Conservation (phyloP, 768 basidiomycete genomes). For the Suillus sp. region DNA sequence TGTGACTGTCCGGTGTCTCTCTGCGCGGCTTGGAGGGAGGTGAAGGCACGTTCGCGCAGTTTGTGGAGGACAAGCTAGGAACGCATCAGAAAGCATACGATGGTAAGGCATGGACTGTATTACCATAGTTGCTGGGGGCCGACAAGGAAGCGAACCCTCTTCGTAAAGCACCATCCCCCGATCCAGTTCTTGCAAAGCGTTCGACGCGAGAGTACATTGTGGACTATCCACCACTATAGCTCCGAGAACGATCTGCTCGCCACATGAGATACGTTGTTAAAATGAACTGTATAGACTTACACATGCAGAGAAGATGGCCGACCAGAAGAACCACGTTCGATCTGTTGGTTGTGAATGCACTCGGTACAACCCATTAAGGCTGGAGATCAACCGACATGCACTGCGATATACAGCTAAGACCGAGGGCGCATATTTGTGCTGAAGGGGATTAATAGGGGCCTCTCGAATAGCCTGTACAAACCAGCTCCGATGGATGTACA, state of each 20-base stretch:
- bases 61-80: slow-evolving; percentile 41
- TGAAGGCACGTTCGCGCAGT: slow-evolving; percentile 39
- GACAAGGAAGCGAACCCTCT: slow-evolving; percentile 42
- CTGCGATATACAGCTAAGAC: slow-evolving; percentile 47
- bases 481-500: slow-evolving; percentile 52
- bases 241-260: slow-evolving; percentile 44
- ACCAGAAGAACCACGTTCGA: slow-evolving; percentile 54
- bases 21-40: slow-evolving; percentile 32
- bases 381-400: slow-evolving; percentile 44
- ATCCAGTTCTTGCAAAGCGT: slow-evolving; percentile 43
- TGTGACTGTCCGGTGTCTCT: slow-evolving; percentile 14
- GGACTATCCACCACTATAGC: slow-evolving; percentile 50
- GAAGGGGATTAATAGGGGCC: slow-evolving; percentile 43
- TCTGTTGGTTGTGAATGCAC: slow-evolving; percentile 38
- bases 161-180: slow-evolving; percentile 43
- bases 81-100: slow-evolving; percentile 8
- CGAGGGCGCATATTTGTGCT: slow-evolving; percentile 47
- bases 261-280: background rate
- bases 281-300: slow-evolving; percentile 34
- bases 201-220: slow-evolving; percentile 41
- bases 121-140: slow-evolving; percentile 41
- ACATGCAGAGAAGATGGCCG: slow-evolving; percentile 49
- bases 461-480: slow-evolving; percentile 49
- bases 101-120: background rate
- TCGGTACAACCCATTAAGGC: slow-evolving; percentile 39